phyloP scores from a whole-genome alignment of 257 asterid genomes.

The Paulownia fortunei region DNA sequence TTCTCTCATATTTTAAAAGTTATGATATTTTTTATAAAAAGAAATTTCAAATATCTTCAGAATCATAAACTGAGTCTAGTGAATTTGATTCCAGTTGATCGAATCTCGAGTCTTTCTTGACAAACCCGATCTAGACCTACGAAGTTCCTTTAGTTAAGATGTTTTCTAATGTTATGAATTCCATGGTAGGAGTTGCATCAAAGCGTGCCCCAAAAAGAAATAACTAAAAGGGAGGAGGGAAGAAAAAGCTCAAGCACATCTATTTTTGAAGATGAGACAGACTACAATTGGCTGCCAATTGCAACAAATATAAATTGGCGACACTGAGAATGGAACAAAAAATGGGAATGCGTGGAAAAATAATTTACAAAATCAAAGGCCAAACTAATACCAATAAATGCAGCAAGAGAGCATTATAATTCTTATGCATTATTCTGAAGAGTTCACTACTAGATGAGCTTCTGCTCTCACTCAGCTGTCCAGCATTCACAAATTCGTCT shows the following conservation, averaged over 20 bases:
- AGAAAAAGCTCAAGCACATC: not conserved
- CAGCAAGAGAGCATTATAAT: constrained; percentile 32
- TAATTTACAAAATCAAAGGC: constrained; percentile 37
- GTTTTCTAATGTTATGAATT: not conserved
- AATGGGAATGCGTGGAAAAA: constrained; percentile 23
- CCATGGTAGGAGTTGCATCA: not conserved
- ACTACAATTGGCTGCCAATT: constrained; percentile 35
- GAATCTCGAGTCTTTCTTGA: too few relatives aligned
- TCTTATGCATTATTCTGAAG: constrained; percentile 23
- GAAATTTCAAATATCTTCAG: too few relatives aligned
- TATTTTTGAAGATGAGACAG: not conserved
- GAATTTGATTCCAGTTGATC: too few relatives aligned
- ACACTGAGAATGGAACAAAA: not conserved
- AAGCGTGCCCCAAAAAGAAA: constrained; percentile 5
- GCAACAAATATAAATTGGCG: constrained; percentile 38
- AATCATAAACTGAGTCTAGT: too few relatives aligned
- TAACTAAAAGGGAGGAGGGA: not conserved
- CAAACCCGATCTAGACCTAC: too few relatives aligned
- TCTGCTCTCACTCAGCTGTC: constrained; percentile 51
- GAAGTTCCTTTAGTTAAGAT: not conserved
- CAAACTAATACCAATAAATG: constrained; percentile 26
- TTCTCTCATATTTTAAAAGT: too few relatives aligned
- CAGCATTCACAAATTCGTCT: constrained; percentile 52
- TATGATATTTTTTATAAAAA: too few relatives aligned
- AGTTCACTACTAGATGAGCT: constrained; percentile 36